Evolutionary conservation across 768 basidiomycete species (phyloP), one percentile per base, ranked within the genome.

Genomic region (Cystofilobasidium ferigula): DNA sequence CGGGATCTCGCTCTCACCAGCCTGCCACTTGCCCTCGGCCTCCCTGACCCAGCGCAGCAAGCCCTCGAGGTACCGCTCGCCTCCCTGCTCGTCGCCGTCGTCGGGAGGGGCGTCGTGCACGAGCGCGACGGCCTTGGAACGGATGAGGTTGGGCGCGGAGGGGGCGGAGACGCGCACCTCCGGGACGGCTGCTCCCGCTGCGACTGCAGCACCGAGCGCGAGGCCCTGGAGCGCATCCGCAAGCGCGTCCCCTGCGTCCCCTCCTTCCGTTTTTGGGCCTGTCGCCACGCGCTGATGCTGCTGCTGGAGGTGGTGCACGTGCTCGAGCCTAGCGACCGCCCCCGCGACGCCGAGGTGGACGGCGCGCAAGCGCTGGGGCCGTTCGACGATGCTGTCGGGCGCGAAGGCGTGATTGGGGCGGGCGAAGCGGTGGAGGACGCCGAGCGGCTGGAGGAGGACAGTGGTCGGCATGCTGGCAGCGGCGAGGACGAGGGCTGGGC

Each of bases 311-410:
- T 47, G 51, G 18, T 54, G 51, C 7, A 38, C 38, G 30, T 22
- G 34, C 62, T 62, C 86, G 5, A 91, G 76, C 57, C 86, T 82
- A 9, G 90, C 82, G 24, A 89, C 79, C 0, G 86, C 88, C 9
- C 87, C 86, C 2, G 90, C 81, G 10, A 95, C 79, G 1, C 93
- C 94, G 6, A 88, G 72, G 70, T 85, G 84, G 58, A 97, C 83
- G 0, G 92, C 92, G 57, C 86, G 82, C 32, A 98, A 78, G 28
- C 94, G 84, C 73, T 95, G 88, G 0, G 93, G 93, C 13, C 89
- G 81, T 74, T 98, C 94, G n/a, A 93, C 83, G 61, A 95, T 85
- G 53, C 80, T 78, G 1, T 87, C 88, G 54, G 62, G 58, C 9
- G 45, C 40, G 32, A 67, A 45, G 12, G 59, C 30, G 0, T 79